These are phyloP conservation scores for Artemisia tridentata DNA, from an alignment of 129 eudicot genomes.

Conservation along the genomic window DNA sequence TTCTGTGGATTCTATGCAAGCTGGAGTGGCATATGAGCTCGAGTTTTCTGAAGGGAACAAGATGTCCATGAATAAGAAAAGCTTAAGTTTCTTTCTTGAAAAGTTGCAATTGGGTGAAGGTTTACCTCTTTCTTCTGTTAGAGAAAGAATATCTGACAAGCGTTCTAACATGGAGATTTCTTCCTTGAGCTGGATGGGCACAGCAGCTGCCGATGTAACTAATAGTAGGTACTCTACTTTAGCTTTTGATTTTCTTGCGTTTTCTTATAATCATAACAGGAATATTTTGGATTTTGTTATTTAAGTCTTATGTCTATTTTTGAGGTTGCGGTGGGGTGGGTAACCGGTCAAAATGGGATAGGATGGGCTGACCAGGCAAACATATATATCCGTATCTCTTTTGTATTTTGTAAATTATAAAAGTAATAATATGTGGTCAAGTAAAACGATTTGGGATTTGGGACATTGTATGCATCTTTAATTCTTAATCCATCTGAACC, in stretches of 20 bases:
- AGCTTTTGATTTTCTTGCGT: constrained; percentile 26
- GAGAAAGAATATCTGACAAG: constrained; percentile 41
- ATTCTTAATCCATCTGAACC: not conserved
- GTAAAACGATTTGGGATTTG: not conserved
- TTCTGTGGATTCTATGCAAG: constrained; percentile 49
- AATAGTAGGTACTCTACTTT: constrained; percentile 66
- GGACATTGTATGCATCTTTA: not conserved
- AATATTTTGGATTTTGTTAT: not conserved
- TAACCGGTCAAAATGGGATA: too few relatives aligned
- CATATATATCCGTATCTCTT: too few relatives aligned
- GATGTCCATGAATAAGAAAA: constrained; percentile 29
- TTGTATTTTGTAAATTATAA: too few relatives aligned
- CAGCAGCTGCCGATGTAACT: constrained; percentile 61
- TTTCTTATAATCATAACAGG: constrained; percentile 9
- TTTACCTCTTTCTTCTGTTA: constrained; percentile 37
- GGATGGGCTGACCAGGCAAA: too few relatives aligned
- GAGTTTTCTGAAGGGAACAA: constrained; percentile 37
- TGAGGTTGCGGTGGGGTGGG: too few relatives aligned
- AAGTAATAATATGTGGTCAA: not conserved
- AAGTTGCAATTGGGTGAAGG: constrained; percentile 58
- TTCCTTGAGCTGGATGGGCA: constrained; percentile 91
- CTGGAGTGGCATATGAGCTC: constrained; percentile 59
- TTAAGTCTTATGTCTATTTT: too few relatives aligned
- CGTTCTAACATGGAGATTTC: constrained; percentile 34
- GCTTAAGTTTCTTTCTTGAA: constrained; percentile 45